Percentiles rank a stretch among this genome's conserved stretches.
These are phyloP conservation scores for Penicillium olsonii DNA, from an alignment of 2,329 filamentous ascomycete species.

Conservation along the genomic window DNA sequence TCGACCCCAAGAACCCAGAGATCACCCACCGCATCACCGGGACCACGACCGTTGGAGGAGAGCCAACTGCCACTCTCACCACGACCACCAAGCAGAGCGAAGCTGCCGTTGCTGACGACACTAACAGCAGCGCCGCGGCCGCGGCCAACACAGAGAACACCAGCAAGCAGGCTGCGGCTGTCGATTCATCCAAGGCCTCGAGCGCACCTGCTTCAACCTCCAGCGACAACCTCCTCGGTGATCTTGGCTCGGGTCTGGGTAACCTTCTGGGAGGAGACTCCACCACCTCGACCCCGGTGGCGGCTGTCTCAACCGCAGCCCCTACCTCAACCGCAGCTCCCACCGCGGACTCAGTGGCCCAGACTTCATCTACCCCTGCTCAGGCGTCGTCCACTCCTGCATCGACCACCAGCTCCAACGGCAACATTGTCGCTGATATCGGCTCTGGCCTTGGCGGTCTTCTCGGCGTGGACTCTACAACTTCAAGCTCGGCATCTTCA, in stretches of 20 bases:
- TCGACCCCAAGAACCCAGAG: slow-evolving; percentile 16
- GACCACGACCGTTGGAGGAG: slow-evolving; percentile 15
- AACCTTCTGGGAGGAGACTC: not conserved
- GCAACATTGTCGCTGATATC: not conserved
- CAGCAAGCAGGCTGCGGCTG: not conserved
- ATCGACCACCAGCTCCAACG: not conserved
- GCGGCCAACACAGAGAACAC: slow-evolving; percentile 1
- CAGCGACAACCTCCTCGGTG: slow-evolving; percentile 9
- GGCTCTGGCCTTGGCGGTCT: not conserved
- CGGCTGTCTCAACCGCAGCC: not conserved
- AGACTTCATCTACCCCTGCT: not conserved
- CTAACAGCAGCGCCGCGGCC: not conserved
- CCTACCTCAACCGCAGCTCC: not conserved
- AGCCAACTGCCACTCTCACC: slow-evolving; percentile 10
- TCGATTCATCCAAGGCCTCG: slow-evolving; percentile 5
- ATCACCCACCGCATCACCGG: slow-evolving; percentile 20
- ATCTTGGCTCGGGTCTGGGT: slow-evolving; percentile 4
- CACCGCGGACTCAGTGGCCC: not conserved
- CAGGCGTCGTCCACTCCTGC: slow-evolving; percentile 1
- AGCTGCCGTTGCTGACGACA: not conserved
- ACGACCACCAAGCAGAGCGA: slow-evolving; percentile 7
- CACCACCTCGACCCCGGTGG: not conserved
- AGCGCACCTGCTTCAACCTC: not conserved
- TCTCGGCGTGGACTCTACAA: not conserved
- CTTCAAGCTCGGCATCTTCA: not conserved